Conservation (phyloP, 768 basidiomycete species). For the Mycena olivaceomarginata region DNA sequence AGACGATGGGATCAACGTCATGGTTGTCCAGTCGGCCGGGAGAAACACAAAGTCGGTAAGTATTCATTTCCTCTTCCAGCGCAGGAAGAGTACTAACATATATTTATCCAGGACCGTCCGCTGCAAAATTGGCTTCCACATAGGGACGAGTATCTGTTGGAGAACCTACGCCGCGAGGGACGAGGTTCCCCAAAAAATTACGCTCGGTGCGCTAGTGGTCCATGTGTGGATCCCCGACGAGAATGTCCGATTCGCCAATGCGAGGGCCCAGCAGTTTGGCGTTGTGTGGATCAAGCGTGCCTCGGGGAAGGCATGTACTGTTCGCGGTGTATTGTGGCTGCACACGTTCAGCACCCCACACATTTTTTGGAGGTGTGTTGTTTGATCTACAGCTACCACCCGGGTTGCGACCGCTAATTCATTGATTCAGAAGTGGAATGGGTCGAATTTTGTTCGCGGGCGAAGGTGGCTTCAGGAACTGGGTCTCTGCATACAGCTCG, state of each 20-base stretch:
- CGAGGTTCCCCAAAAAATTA: not conserved
- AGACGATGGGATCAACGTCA: not conserved
- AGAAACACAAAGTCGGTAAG: not conserved
- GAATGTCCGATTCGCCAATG: too few species aligned
- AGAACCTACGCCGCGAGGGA: constrained; percentile 6
- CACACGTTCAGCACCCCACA: not conserved
- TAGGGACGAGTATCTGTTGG: not conserved
- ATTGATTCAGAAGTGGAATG: constrained; percentile 12
- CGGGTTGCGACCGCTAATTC: too few species aligned
- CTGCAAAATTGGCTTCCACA: constrained; percentile 6
- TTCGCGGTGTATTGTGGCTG: not conserved
- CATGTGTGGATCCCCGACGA: too few species aligned
- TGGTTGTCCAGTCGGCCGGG: not conserved
- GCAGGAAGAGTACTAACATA: too few species aligned
- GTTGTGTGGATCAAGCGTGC: constrained; percentile 2
- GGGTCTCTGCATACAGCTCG: constrained; percentile 38
- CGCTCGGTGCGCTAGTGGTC: not conserved
- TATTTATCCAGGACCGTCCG: constrained; percentile 12
- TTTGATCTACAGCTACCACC: too few species aligned
- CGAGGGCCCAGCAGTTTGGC: not conserved
- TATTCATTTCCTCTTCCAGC: not conserved
- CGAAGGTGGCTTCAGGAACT: constrained; percentile 23
- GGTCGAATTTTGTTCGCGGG: not conserved
- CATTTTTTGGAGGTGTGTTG: constrained; percentile 20
- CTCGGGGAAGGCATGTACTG: constrained; percentile 13